These are phyloP conservation scores for Nigrograna mackinnonii DNA, from an alignment of 2,329 filamentous ascomycete species.

Conservation along the genomic window DNA sequence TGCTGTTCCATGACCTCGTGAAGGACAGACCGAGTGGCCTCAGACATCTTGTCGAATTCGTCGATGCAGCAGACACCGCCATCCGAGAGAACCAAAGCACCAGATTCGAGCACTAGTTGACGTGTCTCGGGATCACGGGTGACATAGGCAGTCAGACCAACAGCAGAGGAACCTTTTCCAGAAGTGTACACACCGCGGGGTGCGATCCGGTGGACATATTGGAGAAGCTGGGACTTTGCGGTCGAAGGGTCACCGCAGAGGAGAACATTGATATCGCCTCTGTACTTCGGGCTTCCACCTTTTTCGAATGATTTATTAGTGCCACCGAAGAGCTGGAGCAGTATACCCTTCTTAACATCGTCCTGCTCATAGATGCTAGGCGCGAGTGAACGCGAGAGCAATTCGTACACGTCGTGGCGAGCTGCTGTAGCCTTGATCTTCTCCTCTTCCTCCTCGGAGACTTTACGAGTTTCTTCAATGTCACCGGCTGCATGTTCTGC, in stretches of 20 bases:
- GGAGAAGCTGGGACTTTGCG: conserved; percentile 89
- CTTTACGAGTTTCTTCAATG: conserved; percentile 81
- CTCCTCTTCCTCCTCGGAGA: conserved; percentile 83
- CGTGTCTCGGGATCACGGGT: conserved; percentile 75
- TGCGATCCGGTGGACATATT: conserved; percentile 97
- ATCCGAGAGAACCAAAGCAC: conserved; percentile 73
- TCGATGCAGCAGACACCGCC: conserved; percentile 79
- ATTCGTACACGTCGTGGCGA: conserved; percentile 87
- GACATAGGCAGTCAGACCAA: conserved; percentile 77
- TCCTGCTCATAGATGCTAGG: conserved; percentile 98
- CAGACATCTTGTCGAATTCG: conserved; percentile 81
- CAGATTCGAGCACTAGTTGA: conserved; percentile 74
- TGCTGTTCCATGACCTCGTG: conserved; percentile 85
- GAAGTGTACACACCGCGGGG: conserved; percentile 82
- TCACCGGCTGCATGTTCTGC: conserved; percentile 72
- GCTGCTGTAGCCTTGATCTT: conserved; percentile 82
- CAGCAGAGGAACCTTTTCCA: conserved; percentile 75
- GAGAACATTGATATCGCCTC: conserved; percentile 96
- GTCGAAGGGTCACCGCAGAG: conserved; percentile 97
- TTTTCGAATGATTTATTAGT: conserved; percentile 98
- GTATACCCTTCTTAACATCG: conserved; percentile 97
- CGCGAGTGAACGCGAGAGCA: conserved; percentile 86
- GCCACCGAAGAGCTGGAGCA: conserved; percentile 94
- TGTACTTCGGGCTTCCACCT: conserved; percentile 91
- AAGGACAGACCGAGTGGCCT: conserved; percentile 72